A percentile compares a stretch with the other conserved stretches of the same genome.
Conservation (phyloP, 2,329 filamentous ascomycete genomes). For the Ceratocystis eucalypticola region DNA sequence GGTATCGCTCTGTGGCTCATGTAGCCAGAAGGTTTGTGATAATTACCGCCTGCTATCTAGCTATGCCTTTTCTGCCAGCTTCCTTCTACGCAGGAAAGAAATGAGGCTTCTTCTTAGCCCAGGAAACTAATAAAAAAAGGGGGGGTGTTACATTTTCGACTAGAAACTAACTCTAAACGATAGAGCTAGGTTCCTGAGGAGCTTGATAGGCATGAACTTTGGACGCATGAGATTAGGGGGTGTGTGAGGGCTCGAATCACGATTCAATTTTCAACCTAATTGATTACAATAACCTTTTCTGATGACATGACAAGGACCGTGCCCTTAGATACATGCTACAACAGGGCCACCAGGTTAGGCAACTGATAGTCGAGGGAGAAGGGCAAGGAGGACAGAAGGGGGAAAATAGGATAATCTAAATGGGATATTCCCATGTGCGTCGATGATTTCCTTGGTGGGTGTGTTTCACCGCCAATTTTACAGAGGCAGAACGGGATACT, state of each 20-base stretch:
- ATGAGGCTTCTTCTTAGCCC: background rate
- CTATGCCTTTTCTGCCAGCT: too few relatives aligned
- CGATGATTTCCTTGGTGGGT: background rate
- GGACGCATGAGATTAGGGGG: slow-evolving; percentile 1
- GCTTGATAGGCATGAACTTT: slow-evolving; percentile 4
- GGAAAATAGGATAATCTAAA: background rate
- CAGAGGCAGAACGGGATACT: background rate
- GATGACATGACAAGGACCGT: slow-evolving; percentile 1
- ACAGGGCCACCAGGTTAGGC: background rate
- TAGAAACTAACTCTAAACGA: background rate
- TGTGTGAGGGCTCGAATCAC: background rate
- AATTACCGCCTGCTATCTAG: too few relatives aligned
- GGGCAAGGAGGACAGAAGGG: background rate
- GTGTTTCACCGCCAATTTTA: background rate
- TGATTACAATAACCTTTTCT: background rate
- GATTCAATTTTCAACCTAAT: background rate
- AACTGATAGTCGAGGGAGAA: background rate
- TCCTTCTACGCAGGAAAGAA: too few relatives aligned
- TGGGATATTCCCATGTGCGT: background rate
- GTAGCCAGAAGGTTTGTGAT: too few relatives aligned
- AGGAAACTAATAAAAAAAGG: background rate
- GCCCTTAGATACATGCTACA: background rate
- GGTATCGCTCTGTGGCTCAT: background rate
- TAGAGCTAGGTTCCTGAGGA: background rate
- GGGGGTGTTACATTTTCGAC: background rate